These are phyloP conservation scores for Penicillium robsamsonii DNA, from an alignment of 495 filamentous ascomycete species.

Conservation along the genomic window DNA sequence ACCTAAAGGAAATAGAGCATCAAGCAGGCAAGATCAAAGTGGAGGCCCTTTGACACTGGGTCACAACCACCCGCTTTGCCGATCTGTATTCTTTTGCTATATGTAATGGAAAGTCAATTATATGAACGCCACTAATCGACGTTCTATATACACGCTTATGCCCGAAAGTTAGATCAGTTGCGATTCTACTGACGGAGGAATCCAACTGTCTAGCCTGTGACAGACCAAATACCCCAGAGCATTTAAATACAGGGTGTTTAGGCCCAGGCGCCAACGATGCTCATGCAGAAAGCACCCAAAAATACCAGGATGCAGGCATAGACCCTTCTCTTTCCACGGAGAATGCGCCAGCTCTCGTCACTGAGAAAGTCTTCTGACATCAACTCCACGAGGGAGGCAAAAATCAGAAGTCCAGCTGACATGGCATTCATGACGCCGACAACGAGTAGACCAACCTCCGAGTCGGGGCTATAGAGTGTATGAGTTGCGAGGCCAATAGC, in stretches of 20 bases:
- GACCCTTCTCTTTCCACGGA: constrained; percentile 64
- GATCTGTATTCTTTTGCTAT: background rate
- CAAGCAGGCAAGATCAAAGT: too few relatives aligned
- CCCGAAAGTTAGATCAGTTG: background rate
- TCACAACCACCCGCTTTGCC: background rate
- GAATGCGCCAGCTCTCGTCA: constrained; percentile 54
- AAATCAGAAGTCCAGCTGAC: constrained; percentile 59
- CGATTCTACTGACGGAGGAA: background rate
- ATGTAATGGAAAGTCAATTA: background rate
- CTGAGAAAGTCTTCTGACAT: constrained; percentile 63
- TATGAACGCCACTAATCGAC: background rate
- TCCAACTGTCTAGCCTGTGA: background rate
- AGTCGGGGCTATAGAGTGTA: constrained; percentile 61
- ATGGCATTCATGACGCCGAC: constrained; percentile 72
- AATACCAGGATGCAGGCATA: constrained; percentile 70
- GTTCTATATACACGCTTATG: background rate
- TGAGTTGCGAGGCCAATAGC: constrained; percentile 68
- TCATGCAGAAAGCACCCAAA: constrained; percentile 72
- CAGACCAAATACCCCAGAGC: background rate
- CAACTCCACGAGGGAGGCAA: constrained; percentile 60
- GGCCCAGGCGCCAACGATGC: constrained; percentile 80
- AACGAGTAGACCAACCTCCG: constrained; percentile 61
- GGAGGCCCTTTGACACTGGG: background rate
- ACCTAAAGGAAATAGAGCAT: too few relatives aligned
- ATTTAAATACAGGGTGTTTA: constrained; percentile 25